A percentile compares a stretch with the other conserved stretches of the same genome.
phyloP scores from a whole-genome alignment of 345 rosid genomes.

The Kernera saxatilis region DNA sequence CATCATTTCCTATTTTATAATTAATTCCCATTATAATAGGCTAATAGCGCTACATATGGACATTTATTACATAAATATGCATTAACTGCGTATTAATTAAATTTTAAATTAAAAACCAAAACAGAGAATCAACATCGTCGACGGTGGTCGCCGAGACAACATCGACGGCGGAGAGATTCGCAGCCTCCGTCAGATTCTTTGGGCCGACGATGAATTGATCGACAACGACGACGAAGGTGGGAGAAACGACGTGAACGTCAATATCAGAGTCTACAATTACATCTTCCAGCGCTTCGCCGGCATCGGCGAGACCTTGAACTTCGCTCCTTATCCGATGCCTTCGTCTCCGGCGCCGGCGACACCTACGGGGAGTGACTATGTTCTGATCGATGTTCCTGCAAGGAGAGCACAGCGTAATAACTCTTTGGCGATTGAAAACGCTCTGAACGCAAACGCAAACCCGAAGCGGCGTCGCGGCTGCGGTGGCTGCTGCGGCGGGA shows the following conservation, averaged over 20 bases:
- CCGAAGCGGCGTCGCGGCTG: background rate
- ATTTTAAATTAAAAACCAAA: background rate
- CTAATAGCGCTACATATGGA: background rate
- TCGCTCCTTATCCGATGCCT: constrained; percentile 2
- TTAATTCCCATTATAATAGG: background rate
- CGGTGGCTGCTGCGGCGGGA: background rate
- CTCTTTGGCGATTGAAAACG: background rate
- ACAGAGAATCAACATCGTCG: constrained; percentile 2
- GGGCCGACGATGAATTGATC: background rate
- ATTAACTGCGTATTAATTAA: background rate
- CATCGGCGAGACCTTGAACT: background rate
- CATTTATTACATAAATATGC: background rate
- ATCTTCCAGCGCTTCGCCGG: constrained; percentile 13
- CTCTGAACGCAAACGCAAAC: background rate
- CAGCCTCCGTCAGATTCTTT: background rate
- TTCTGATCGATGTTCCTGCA: constrained; percentile 20
- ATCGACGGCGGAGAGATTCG: background rate
- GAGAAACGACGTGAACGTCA: constrained; percentile 3
- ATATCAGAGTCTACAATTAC: constrained; percentile 11
- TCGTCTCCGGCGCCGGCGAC: background rate
- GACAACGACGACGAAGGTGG: background rate
- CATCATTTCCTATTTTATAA: background rate
- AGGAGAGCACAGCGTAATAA: constrained; percentile 10
- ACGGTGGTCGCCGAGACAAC: background rate
- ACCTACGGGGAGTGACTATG: background rate